Base-by-base conservation (phyloP, 1,284 basidiomycete species). In the Phenoliferia sp. region DNA sequence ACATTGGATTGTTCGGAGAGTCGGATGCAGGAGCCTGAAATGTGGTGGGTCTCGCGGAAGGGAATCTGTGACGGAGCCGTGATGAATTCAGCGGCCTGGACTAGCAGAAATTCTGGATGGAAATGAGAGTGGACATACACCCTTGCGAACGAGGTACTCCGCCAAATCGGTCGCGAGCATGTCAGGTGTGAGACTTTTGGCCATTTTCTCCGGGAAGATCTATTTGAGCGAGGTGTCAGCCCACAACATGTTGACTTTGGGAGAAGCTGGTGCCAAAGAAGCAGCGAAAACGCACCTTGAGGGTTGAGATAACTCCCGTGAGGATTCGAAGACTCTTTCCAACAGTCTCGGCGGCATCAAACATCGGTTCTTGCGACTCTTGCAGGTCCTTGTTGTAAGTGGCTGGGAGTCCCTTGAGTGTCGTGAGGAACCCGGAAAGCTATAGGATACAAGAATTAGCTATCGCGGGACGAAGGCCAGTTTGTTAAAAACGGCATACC, bases 321-420 rank as follows among this genome's bases (percentile, higher is more conserved):
- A 94, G 88, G 73, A 99, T 98, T 77, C 89, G 87, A 76, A 98
- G 85, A 57, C 89, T 94, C 50, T 92, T 89, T n/a, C 87, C 86
- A 50, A 96, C 82, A 36, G 91, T 97, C 78, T 96, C 92, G 39
- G 95, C 90, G 10, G 89, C 84, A 78, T 99, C 95, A 74, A 98
- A 99, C 64, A 99, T 81, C 0, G 95, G 94, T 79, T 99, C 95
- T 81, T 99, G 98, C 80, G 96, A 94, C 80, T 99, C 96, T 80
- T 99, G 95, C 67, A 99, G 82, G 80, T 99, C 95, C 81, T 99
- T 99, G 84, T 99, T 98, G 83, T 99, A 99, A 12, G 95, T 98
- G 33, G 95, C 96, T 15, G 95, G 95, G 60, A 98, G 84, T 32
- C 96, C 95, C 79, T 99, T 99, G 77, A 96, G 83, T 9, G 92